Percentiles rank a stretch among this genome's conserved stretches.
Conservation (phyloP, 1,139 yeast species). For the Saccharomyces hybrid region DNA sequence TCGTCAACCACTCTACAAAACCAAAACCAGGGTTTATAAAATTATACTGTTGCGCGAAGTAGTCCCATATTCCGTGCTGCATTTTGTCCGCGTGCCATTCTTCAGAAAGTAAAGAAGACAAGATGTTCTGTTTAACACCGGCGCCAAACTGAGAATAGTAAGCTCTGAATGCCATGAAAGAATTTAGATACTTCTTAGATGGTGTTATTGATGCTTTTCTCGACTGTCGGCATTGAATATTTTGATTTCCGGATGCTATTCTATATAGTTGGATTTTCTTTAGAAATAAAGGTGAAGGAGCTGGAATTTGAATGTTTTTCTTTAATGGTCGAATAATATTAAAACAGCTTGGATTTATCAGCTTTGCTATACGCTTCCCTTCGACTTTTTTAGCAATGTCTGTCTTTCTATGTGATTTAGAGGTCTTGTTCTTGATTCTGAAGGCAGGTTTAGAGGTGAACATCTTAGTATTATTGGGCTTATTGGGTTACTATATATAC, state of each 20-base stretch:
- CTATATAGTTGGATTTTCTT: not conserved
- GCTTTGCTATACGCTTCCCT: not conserved
- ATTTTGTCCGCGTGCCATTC: no score
- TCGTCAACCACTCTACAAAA: no score
- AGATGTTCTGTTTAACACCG: constrained; percentile 10
- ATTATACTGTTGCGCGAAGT: no score
- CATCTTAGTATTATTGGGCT: not conserved
- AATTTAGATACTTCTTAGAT: constrained; percentile 7
- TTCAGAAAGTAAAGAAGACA: constrained; percentile 10
- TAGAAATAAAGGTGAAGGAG: not conserved
- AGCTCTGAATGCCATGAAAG: constrained; percentile 19
- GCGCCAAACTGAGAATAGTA: constrained; percentile 15
- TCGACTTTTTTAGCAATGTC: no score
- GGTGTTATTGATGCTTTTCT: not conserved
- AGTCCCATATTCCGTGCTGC: no score
- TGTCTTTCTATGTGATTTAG: not conserved
- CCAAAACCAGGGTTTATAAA: no score
- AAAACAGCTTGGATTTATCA: not conserved
- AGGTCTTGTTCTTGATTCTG: not conserved
- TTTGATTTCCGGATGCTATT: not conserved
- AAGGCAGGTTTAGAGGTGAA: not conserved
- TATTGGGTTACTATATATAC: not conserved
- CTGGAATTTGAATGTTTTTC: not conserved
- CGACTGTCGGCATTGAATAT: not conserved
- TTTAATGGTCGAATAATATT: not conserved